phyloP scores from a whole-genome alignment of 2,329 filamentous ascomycete genomes.

The Trichoderma harzianum region DNA sequence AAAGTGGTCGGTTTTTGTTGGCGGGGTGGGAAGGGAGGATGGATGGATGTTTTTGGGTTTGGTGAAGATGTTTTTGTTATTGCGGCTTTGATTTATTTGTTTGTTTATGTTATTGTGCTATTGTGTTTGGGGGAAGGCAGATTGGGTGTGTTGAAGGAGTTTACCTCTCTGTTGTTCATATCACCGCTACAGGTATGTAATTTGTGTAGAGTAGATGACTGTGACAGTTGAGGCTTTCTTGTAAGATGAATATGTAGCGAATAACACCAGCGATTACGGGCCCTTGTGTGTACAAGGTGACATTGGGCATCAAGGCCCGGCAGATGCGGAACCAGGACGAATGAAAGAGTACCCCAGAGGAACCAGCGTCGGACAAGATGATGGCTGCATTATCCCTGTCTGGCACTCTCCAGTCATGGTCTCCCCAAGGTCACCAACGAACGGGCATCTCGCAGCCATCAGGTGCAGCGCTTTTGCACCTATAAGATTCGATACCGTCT shows the following conservation, averaged over 20 bases:
- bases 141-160: background rate
- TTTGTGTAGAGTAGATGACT: background rate
- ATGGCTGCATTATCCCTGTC: background rate
- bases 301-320: background rate
- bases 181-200: background rate
- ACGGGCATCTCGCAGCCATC: background rate
- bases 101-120: background rate
- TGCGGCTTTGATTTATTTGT: background rate
- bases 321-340: background rate
- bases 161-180: background rate
- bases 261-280: background rate
- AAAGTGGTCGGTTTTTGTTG: background rate
- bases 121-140: background rate
- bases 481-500: background rate
- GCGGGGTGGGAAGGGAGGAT: background rate
- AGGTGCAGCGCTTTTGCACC: background rate
- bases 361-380: background rate
- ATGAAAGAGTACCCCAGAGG: background rate
- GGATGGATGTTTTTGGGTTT: background rate
- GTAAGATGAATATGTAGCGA: background rate
- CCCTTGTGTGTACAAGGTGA: background rate
- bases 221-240: background rate
- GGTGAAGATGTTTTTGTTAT: background rate
- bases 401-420: background rate
- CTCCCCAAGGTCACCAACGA: background rate